A percentile compares a stretch with the other conserved stretches of the same genome.
Evolutionary conservation across 371 early-diverging fungal genomes (phyloP).

Genomic region (Mucor saturninus): DNA sequence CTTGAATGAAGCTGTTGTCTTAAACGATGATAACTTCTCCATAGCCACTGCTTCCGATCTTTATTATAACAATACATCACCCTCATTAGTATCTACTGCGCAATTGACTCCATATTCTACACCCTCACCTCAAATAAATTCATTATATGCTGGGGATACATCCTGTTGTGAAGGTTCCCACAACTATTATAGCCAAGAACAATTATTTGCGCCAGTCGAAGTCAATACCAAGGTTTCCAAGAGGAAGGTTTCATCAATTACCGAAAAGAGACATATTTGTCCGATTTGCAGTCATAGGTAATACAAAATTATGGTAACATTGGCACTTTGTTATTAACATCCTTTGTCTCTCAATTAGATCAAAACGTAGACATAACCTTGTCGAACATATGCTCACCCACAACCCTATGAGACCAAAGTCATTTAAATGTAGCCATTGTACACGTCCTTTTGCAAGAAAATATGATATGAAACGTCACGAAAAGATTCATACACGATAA

Average conservation of each 20-base stretch:
- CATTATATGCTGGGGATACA: background rate
- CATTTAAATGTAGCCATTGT: constrained; percentile 30
- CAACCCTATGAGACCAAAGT: constrained; percentile 34
- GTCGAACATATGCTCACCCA: constrained; percentile 42
- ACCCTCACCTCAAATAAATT: constrained; percentile 13
- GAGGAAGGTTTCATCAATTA: background rate
- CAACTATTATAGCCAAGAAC: background rate
- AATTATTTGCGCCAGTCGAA: background rate
- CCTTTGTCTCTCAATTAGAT: constrained; percentile 16
- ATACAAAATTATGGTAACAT: background rate
- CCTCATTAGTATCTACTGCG: background rate
- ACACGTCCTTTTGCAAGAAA: constrained; percentile 37
- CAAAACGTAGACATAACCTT: constrained; percentile 39
- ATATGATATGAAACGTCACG: constrained; percentile 44
- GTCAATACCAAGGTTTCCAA: background rate
- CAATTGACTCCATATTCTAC: constrained; percentile 1
- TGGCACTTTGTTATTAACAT: background rate
- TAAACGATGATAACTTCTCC: constrained; percentile 27
- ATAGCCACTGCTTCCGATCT: constrained; percentile 20
- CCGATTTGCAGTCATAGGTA: constrained; percentile 38
- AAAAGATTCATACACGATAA: constrained; percentile 37
- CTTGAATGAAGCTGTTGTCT: background rate
- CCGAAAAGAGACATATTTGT: constrained; percentile 34
- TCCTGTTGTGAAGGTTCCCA: background rate
- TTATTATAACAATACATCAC: constrained; percentile 3